Conservation (phyloP, 768 basidiomycete species). For the Boletellus ananiceps region DNA sequence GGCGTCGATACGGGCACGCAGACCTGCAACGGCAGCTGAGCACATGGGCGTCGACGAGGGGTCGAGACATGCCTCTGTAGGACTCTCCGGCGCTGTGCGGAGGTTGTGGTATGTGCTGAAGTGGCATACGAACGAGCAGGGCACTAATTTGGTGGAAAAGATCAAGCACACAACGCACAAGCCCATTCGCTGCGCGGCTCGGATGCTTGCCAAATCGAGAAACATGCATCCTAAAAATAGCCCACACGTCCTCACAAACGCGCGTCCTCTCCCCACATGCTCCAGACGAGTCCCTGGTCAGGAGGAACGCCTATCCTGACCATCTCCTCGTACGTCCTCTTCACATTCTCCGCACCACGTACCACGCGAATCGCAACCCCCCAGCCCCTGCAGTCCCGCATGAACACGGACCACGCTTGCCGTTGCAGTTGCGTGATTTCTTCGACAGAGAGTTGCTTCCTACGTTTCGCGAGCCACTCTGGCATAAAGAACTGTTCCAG, state of each 20-base stretch:
- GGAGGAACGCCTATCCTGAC: slow-evolving; percentile 46
- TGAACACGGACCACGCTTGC: slow-evolving; percentile 55
- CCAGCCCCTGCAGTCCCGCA: slow-evolving; percentile 54
- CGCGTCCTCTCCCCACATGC: slow-evolving; percentile 50
- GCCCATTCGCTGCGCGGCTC: not conserved
- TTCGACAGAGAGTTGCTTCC: slow-evolving; percentile 39
- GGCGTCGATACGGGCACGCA: slow-evolving; percentile 80
- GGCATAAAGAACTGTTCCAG: slow-evolving; percentile 63
- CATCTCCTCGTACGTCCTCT: slow-evolving; percentile 44
- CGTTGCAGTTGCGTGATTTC: slow-evolving; percentile 50
- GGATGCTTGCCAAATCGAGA: not conserved
- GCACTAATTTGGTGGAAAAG: too few relatives aligned
- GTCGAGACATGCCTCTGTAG: slow-evolving; percentile 36
- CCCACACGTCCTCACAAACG: slow-evolving; percentile 14
- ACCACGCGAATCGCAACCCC: slow-evolving; percentile 45
- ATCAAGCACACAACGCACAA: not conserved
- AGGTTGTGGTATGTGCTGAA: slow-evolving; percentile 48
- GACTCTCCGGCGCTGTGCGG: slow-evolving; percentile 55
- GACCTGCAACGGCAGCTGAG: slow-evolving; percentile 41
- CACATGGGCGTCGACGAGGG: not conserved
- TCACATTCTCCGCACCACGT: slow-evolving; percentile 44
- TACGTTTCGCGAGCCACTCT: slow-evolving; percentile 60
- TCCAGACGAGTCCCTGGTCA: slow-evolving; percentile 58
- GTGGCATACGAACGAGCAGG: slow-evolving; percentile 13
- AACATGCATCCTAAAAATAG: not conserved